phyloP scores from a whole-genome alignment of 352 stramenopile species.

The Pythium sp. region DNA sequence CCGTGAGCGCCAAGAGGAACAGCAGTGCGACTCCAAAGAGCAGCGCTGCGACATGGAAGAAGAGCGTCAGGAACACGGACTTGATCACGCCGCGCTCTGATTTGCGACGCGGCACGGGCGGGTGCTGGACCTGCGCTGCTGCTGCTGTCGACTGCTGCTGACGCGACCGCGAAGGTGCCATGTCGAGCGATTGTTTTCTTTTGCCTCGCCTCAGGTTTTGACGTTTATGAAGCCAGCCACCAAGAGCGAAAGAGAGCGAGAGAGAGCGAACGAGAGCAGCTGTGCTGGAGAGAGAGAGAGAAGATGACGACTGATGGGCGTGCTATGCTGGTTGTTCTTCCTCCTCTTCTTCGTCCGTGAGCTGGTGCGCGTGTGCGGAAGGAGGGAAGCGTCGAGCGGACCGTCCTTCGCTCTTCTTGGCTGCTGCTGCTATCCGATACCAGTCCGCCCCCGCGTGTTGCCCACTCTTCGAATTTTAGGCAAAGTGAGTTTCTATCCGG shows the following conservation, averaged over 20 bases:
- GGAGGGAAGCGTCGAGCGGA: background rate
- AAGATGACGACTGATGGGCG: background rate
- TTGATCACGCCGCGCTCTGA: slow-evolving; percentile 26
- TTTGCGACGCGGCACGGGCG: background rate
- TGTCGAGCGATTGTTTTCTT: background rate
- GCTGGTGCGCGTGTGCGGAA: background rate
- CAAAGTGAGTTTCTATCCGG: background rate
- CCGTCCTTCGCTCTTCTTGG: background rate
- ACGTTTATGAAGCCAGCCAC: background rate
- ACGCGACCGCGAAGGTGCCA: slow-evolving; percentile 1
- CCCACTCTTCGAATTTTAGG: slow-evolving; percentile 9
- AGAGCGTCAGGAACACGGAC: slow-evolving; percentile 39
- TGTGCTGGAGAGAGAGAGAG: background rate
- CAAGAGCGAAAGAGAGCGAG: background rate
- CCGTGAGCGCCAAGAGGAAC: slow-evolving; percentile 36
- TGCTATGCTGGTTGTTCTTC: background rate
- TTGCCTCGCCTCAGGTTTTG: background rate
- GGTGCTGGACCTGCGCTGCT: background rate
- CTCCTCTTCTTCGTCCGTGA: background rate
- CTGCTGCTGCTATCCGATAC: background rate
- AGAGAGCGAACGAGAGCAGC: background rate
- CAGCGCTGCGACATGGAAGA: slow-evolving; percentile 55
- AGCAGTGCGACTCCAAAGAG: slow-evolving; percentile 38
- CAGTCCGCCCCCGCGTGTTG: background rate
- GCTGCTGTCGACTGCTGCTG: background rate